Evolutionary conservation across 805 yeast genomes (phyloP).

Genomic region (Candida corydali): DNA sequence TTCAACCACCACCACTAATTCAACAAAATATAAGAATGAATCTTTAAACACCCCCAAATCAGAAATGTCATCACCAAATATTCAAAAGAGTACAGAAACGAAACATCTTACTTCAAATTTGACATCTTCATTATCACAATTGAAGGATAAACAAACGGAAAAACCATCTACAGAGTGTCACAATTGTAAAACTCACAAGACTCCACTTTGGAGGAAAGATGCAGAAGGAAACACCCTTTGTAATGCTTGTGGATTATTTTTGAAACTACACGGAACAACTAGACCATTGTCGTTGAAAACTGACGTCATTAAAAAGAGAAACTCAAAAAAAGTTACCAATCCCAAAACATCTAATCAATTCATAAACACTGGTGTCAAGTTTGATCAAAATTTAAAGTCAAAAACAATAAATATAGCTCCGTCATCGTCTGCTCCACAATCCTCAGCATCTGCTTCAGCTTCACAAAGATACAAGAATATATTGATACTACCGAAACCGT

Average conservation of each 20-base stretch:
- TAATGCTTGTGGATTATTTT: constrained; percentile 62
- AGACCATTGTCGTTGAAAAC: constrained; percentile 58
- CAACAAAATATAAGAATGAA: not conserved
- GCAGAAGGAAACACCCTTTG: constrained; percentile 57
- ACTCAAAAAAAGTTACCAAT: constrained; percentile 7
- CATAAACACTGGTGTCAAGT: constrained; percentile 5
- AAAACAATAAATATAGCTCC: constrained; percentile 3
- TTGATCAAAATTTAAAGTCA: constrained; percentile 1
- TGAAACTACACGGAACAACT: constrained; percentile 58
- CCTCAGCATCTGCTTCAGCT: constrained; percentile 1
- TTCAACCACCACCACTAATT: constrained; percentile 1
- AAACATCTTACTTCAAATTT: constrained; percentile 10
- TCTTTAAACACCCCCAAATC: constrained; percentile 1
- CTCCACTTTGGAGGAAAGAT: constrained; percentile 63
- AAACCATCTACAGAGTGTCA: constrained; percentile 29
- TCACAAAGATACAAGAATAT: constrained; percentile 31
- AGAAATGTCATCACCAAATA: constrained; percentile 1
- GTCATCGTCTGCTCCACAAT: constrained; percentile 8
- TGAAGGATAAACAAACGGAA: constrained; percentile 3
- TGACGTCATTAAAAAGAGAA: constrained; percentile 54
- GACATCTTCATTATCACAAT: constrained; percentile 13
- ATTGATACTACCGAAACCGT: constrained; percentile 40
- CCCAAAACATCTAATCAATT: constrained; percentile 4
- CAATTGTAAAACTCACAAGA: constrained; percentile 56
- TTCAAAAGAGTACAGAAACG: not conserved